Evolutionary conservation across 176 grass and related monocot species (phyloP).

Genomic region (Carex pumila): DNA sequence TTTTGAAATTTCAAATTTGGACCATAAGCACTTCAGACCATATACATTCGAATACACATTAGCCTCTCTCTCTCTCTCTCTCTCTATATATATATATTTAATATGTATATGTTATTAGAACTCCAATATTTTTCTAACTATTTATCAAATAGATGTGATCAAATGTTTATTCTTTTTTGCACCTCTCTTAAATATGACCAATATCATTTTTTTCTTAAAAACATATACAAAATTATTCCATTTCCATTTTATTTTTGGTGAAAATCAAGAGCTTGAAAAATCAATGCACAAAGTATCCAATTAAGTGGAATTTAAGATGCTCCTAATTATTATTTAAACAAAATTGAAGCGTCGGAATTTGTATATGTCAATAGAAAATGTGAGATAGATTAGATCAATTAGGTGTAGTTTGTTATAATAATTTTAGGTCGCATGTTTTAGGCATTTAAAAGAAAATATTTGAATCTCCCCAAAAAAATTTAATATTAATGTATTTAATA

Average conservation of each 20-base stretch:
- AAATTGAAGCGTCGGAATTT: not conserved
- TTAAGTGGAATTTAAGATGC: not conserved
- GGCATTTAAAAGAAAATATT: not conserved
- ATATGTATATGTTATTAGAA: too few species aligned
- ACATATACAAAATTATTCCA: not conserved
- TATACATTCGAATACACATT: too few species aligned
- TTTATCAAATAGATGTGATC: not conserved
- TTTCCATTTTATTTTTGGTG: not conserved
- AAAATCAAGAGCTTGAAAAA: not conserved
- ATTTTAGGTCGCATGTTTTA: not conserved
- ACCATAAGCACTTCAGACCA: too few species aligned
- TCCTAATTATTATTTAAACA: not conserved
- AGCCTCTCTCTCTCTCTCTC: too few species aligned
- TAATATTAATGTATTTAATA: not conserved
- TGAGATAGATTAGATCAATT: not conserved
- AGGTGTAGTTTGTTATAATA: not conserved
- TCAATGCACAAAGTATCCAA: not conserved
- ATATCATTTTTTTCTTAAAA: too few species aligned
- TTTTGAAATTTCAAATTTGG: too few species aligned
- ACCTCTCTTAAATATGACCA: too few species aligned
- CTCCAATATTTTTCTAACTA: not conserved
- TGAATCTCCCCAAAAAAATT: too few species aligned
- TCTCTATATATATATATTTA: too few species aligned
- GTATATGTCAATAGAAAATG: not conserved
- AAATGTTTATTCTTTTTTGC: not conserved